Evolutionary conservation across 2,329 filamentous ascomycete species (phyloP).

Genomic region (Calonectria leucothoes): DNA sequence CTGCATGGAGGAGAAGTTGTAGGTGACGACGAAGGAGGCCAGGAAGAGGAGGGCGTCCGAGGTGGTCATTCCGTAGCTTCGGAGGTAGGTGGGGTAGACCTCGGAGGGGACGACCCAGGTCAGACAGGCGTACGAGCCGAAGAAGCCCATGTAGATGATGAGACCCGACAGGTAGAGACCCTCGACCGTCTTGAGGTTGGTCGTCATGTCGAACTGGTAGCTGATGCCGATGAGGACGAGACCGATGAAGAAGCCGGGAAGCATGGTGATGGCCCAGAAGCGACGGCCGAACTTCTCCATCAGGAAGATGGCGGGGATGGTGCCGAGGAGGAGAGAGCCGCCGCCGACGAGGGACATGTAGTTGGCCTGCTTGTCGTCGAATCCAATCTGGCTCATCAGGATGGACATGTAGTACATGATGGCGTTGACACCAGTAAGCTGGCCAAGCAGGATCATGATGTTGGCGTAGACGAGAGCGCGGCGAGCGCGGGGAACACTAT

Average conservation of each 20-base stretch:
- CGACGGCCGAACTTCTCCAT: slow-evolving; percentile 80
- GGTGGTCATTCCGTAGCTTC: slow-evolving; percentile 79
- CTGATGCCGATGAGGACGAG: slow-evolving; percentile 73
- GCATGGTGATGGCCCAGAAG: slow-evolving; percentile 80
- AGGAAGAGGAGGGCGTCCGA: slow-evolving; percentile 77
- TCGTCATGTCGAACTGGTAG: slow-evolving; percentile 65
- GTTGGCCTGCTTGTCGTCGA: slow-evolving; percentile 69
- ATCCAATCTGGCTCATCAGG: slow-evolving; percentile 76
- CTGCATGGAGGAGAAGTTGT: slow-evolving; percentile 80
- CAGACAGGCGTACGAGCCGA: slow-evolving; percentile 72
- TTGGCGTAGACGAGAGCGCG: slow-evolving; percentile 75
- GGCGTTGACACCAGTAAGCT: slow-evolving; percentile 77
- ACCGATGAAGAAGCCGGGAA: slow-evolving; percentile 78
- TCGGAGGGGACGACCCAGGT: slow-evolving; percentile 77
- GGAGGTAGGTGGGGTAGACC: slow-evolving; percentile 78
- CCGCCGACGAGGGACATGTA: slow-evolving; percentile 83
- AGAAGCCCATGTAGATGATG: slow-evolving; percentile 76
- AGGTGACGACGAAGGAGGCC: slow-evolving; percentile 78
- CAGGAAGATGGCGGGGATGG: slow-evolving; percentile 74
- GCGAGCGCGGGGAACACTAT: slow-evolving; percentile 69
- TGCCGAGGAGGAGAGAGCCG: slow-evolving; percentile 73
- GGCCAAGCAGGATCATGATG: slow-evolving; percentile 76
- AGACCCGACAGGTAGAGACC: slow-evolving; percentile 76
- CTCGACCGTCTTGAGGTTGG: slow-evolving; percentile 59
- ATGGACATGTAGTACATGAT: slow-evolving; percentile 80